These are phyloP conservation scores for Nannochloropsis gaditana DNA, from an alignment of 108 stramenopile species.

Conservation along the genomic window DNA sequence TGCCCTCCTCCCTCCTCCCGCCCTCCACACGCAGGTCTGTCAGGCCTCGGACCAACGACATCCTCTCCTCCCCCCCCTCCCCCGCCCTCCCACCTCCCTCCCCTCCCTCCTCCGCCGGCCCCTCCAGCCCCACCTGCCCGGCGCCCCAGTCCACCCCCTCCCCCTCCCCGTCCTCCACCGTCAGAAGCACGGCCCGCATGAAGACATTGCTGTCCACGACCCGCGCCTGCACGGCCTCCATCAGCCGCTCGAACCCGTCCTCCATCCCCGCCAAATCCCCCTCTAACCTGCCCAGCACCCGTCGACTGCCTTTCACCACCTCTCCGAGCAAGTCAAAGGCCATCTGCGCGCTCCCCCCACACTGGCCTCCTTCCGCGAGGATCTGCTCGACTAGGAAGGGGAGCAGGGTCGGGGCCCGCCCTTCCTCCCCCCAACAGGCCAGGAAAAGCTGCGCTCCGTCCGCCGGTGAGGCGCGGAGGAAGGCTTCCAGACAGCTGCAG, in stretches of 20 bases:
- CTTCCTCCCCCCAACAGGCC: neutral
- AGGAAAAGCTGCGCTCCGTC: neutral
- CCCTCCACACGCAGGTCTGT: neutral
- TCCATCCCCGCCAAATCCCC: slow-evolving; percentile 25
- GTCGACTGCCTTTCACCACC: slow-evolving; percentile 65
- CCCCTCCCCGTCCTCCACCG: slow-evolving; percentile 52
- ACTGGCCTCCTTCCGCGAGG: slow-evolving; percentile 55
- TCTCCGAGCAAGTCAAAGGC: slow-evolving; percentile 80
- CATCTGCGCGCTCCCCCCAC: slow-evolving; percentile 72
- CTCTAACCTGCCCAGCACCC: slow-evolving; percentile 37
- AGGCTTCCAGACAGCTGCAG: slow-evolving; percentile 75
- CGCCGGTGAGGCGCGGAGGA: slow-evolving; percentile 64
- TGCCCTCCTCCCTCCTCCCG: neutral
- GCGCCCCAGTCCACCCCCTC: neutral
- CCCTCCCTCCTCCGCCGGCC: neutral
- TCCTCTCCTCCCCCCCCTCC: neutral
- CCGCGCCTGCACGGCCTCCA: slow-evolving; percentile 55
- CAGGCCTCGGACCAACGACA: neutral
- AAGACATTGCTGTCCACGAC: slow-evolving; percentile 85
- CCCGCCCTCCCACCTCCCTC: neutral
- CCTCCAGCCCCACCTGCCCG: neutral
- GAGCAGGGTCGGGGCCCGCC: slow-evolving; percentile 54
- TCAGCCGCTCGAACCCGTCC: slow-evolving; percentile 50
- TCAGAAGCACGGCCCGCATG: slow-evolving; percentile 65
- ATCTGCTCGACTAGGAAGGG: slow-evolving; percentile 61